Base-by-base conservation (phyloP, 129 eudicot species). In the Artemisia argyi region DNA sequence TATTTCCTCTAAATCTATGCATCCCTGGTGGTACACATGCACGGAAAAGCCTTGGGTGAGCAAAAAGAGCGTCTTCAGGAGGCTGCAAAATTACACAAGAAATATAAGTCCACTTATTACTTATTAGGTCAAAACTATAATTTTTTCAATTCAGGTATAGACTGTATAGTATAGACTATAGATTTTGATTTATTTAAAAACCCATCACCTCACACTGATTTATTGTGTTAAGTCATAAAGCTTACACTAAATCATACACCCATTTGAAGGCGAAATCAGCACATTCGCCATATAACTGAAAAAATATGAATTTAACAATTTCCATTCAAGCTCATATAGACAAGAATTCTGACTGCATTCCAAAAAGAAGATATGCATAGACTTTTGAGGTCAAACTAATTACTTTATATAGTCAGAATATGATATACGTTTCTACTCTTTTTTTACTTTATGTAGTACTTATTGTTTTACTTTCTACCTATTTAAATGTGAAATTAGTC, bases 21-120 rank as follows among this genome's bases (percentile, higher is more conserved):
- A 94, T 94, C 71, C 99, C 99, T 49, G 99, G 99, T 73, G 99
- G 99, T 19, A 94, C 97, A 75, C 99, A 94, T 15, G 99, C 99
- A 66, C 99, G 84, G 68, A 90, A 94, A 75, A 94, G 91, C 85
- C 99, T 84, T 4, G 99, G 99, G 78, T 94, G 99, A 53, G 97
- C 88, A 76, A 94, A 94, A 35, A 94, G 94, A 56, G 99, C 97
- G 68, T 90, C 99, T 76, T 94, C 99, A 57, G 99, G 99, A 68
- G 97, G 99, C 99, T 94, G 96, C 79, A 59, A 59, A 68, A 72
- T 47, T 55, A 50, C 79, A 70, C 63, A 16, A 61, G 32, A 32
- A 20, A 42, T 59, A 59, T 11, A 55, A 7, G 17, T 50, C 18
- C 53, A 54, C 72, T 14, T 52, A 51, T 53, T 18, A 54, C 72